Conservation (phyloP, 768 basidiomycete species). For the Leccinum ochraceum region DNA sequence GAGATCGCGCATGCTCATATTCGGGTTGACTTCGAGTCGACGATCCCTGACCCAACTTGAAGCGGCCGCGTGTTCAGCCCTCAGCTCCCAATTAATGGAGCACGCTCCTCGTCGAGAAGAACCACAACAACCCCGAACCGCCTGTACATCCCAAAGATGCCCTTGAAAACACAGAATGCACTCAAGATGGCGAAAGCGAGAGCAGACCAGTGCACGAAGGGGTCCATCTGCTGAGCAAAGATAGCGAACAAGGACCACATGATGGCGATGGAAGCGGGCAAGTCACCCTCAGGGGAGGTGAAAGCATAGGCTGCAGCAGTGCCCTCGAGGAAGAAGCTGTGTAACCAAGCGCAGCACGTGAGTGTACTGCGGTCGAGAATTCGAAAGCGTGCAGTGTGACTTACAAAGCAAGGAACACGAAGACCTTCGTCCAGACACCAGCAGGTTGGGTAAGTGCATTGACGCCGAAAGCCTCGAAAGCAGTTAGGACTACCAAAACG, state of each 20-base stretch:
- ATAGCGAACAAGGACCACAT: conserved; percentile 94
- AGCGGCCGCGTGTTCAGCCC: conserved; percentile 17
- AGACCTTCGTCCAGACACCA: conserved; percentile 91
- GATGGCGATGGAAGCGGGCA: conserved; percentile 90
- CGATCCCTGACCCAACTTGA: neutral
- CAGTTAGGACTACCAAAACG: conserved; percentile 77
- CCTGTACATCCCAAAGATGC: conserved; percentile 54
- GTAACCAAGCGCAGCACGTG: conserved; percentile 5
- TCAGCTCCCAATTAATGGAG: conserved; percentile 65
- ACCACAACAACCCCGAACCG: conserved; percentile 50
- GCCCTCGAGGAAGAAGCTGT: conserved; percentile 86
- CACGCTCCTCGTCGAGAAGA: conserved; percentile 85
- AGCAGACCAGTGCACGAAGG: conserved; percentile 89
- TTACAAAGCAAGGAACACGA: conserved; percentile 89
- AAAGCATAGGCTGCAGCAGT: conserved; percentile 95
- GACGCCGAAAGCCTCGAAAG: conserved; percentile 88
- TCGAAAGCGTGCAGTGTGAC: conserved; percentile 25
- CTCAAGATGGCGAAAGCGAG: conserved; percentile 85
- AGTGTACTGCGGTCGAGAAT: conserved; percentile 5
- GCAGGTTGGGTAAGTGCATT: conserved; percentile 63
- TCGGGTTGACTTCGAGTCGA: neutral
- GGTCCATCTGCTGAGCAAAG: conserved; percentile 67
- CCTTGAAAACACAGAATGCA: conserved; percentile 83
- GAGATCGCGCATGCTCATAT: neutral
- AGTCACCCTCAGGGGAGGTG: conserved; percentile 85